phyloP scores from a whole-genome alignment of 1,284 basidiomycete genomes.

The Cutaneotrichosporon cutaneum region DNA sequence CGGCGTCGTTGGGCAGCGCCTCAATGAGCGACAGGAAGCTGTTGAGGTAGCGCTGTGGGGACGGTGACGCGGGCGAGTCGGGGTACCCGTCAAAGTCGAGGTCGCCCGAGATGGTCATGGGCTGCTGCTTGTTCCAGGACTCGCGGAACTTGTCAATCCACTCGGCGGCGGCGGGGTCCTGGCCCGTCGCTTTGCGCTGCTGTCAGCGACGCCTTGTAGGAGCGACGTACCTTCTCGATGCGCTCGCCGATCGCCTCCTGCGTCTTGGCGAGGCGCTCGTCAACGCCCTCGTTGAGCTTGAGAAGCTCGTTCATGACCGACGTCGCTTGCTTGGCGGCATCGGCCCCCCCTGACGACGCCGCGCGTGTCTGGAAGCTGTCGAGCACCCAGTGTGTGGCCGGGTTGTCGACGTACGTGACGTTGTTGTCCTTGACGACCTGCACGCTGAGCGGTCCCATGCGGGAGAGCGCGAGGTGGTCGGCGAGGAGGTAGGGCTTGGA shows the following conservation, averaged over 20 bases:
- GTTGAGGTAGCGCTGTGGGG: constrained; percentile 21
- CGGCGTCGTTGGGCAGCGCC: constrained; percentile 11
- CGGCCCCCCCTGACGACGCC: neutral
- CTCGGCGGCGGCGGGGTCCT: constrained; percentile 12
- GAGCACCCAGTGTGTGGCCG: constrained; percentile 21
- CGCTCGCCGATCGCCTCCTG: constrained; percentile 16
- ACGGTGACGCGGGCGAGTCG: constrained; percentile 16
- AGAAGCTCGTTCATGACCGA: constrained; percentile 15
- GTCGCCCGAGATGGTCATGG: constrained; percentile 10
- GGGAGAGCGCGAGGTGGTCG: constrained; percentile 18
- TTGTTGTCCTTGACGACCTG: constrained; percentile 9
- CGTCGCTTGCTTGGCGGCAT: constrained; percentile 11
- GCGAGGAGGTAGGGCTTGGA: constrained; percentile 16
- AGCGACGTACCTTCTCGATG: constrained; percentile 18
- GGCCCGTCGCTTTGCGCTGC: neutral
- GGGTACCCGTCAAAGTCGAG: constrained; percentile 23
- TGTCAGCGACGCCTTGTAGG: neutral
- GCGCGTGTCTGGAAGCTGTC: constrained; percentile 13
- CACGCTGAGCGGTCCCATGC: constrained; percentile 15
- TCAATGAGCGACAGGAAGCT: constrained; percentile 20
- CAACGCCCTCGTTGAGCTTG: constrained; percentile 7
- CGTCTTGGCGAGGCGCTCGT: constrained; percentile 11
- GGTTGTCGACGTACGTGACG: constrained; percentile 22
- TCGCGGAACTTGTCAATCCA: constrained; percentile 20
- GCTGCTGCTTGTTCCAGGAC: constrained; percentile 18